Percentiles rank a stretch among this genome's conserved stretches.
These are phyloP conservation scores for Aspergillus egyptiacus DNA, from an alignment of 495 filamentous ascomycete genomes.

Conservation along the genomic window DNA sequence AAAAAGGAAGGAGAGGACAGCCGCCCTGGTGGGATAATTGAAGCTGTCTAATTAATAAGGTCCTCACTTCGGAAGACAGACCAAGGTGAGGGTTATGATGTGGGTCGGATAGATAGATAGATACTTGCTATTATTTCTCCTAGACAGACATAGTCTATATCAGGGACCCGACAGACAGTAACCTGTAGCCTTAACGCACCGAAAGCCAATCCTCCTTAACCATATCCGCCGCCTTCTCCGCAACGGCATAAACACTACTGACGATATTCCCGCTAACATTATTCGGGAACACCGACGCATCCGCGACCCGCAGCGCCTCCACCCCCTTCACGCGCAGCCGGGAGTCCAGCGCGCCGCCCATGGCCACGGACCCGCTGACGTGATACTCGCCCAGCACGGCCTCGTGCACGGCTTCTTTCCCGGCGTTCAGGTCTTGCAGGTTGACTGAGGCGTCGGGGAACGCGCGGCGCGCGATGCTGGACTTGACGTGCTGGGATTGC, in stretches of 20 bases:
- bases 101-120: too few relatives aligned
- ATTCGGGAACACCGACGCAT: slow-evolving; percentile 46
- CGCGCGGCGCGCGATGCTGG: slow-evolving; percentile 13
- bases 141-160: too few relatives aligned
- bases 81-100: too few relatives aligned
- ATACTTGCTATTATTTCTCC: too few relatives aligned
- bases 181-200: too few relatives aligned
- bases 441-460: slow-evolving; percentile 18
- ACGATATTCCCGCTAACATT: slow-evolving; percentile 44
- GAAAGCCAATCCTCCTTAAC: slow-evolving; percentile 46
- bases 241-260: slow-evolving; percentile 49
- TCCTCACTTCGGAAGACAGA: too few relatives aligned
- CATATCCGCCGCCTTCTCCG: slow-evolving; percentile 49
- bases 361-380: slow-evolving; percentile 46
- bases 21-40: too few relatives aligned
- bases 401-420: slow-evolving; percentile 18
- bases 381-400: slow-evolving; percentile 11
- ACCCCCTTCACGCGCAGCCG: slow-evolving; percentile 44
- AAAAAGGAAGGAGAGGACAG: too few relatives aligned
- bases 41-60: too few relatives aligned
- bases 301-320: slow-evolving; percentile 46
- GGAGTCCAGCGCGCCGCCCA: slow-evolving; percentile 50
- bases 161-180: too few relatives aligned
- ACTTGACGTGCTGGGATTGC: slow-evolving; percentile 16
- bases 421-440: slow-evolving; percentile 16